Evolutionary conservation across 2,329 filamentous ascomycete species (phyloP), one percentile per base, ranked within the genome.

Genomic region (Fonsecaea pedrosoi): DNA sequence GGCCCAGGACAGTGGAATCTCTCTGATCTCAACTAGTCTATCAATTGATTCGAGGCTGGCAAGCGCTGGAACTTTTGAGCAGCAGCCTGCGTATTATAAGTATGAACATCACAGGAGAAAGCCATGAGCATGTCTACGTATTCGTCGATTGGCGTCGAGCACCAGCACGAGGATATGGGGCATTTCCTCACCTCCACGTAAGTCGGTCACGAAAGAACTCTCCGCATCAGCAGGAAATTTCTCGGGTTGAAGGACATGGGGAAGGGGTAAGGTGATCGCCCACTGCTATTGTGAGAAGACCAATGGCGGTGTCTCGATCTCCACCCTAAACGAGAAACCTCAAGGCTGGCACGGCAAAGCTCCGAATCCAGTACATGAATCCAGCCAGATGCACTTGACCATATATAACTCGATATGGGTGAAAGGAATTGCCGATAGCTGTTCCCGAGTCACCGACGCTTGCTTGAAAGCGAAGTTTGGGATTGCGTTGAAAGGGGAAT

Each of bases 191-290:
- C 37, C 57, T 45, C 38, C 57, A 34, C 34, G 12, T 32, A 60
- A 42, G 30, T 53, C 30, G 6, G 25, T 54, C 59, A 38, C n/a
- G n/a, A 25, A 53, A 5, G 2, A 30, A 18, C 45, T 54, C 59
- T 61, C 59, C 59, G 59, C 59, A 61, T 61, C 59, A 61, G 59
- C 59, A 54, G 59, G 59, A 53, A 35, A 38, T 38, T n/a, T 54
- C 32, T 61, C 59, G 59, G 59, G 21, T 50, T 30, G 45, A 50
- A 30, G 45, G 8, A 45, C 8, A 50, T 50, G 45, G 45, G 45
- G 45, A 50, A 50, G 21, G 9, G 18, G 45, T 50, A 10, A 50
- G 45, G 18, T 30, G 45, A 50, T 50, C 21, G 21, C 21, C 45
- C 21, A 50, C 45, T 7, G 45, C 12, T 18, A 21, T 50, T 30